Conservation (phyloP, 2,329 filamentous ascomycete genomes). For the Xylariaceae sp. region DNA sequence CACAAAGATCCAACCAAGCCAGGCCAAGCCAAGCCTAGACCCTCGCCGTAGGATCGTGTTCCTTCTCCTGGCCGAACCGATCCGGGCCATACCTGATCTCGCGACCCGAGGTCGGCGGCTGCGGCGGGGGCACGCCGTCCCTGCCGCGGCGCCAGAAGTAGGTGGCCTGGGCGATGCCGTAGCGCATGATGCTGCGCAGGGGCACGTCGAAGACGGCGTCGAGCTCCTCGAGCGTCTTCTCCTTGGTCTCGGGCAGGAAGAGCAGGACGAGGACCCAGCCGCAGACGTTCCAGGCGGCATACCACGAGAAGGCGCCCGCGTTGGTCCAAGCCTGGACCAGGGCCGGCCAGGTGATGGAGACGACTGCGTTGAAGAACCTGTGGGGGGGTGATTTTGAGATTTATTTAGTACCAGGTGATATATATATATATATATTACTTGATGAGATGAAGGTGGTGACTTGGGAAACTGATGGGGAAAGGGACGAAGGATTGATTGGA, state of each 20-base stretch:
- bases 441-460: no score
- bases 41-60: no score
- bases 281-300: conserved; percentile 43
- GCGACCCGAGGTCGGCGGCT: conserved; percentile 20
- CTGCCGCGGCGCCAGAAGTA: conserved; percentile 31
- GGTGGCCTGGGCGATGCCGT: conserved; percentile 30
- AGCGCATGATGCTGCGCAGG: conserved; percentile 29
- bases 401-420: neutral
- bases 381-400: neutral
- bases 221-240: conserved; percentile 40
- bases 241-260: conserved; percentile 41
- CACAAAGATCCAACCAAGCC: neutral
- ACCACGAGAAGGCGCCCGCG: conserved; percentile 45
- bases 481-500: no score
- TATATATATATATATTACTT: no score
- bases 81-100: conserved; percentile 23
- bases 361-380: conserved; percentile 30
- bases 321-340: conserved; percentile 39
- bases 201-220: conserved; percentile 35
- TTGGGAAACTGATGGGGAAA: no score
- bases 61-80: conserved; percentile 24
- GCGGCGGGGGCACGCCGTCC: conserved; percentile 21
- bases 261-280: conserved; percentile 40
- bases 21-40: no score
- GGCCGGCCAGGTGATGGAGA: conserved; percentile 42